Percentiles rank a stretch among this genome's conserved stretches.
These are phyloP conservation scores for Pichia eremophila DNA, from an alignment of 805 yeast species.

Conservation along the genomic window DNA sequence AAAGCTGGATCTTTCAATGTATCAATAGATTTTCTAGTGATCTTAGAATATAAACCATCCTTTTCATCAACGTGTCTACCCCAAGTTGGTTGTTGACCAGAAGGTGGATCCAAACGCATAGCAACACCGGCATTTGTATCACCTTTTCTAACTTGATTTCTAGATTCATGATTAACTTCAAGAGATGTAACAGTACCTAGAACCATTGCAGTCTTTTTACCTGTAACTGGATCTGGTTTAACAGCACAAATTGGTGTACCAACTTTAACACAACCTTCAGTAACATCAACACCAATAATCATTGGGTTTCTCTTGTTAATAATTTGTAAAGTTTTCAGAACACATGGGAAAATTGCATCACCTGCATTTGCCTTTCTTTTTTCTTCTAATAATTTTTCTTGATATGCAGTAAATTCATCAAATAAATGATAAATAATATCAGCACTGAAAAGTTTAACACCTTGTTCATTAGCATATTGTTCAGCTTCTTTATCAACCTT, in stretches of 20 bases:
- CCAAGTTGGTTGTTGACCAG: conserved; percentile 93
- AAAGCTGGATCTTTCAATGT: conserved; percentile 98
- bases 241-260: conserved; percentile 97
- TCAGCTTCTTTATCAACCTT: conserved; percentile 97
- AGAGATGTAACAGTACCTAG: conserved; percentile 87
- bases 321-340: conserved; percentile 86
- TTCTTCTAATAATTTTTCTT: conserved; percentile 74
- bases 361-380: conserved; percentile 84
- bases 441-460: conserved; percentile 86
- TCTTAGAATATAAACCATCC: conserved; percentile 83
- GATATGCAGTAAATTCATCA: conserved; percentile 90
- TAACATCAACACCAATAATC: conserved; percentile 97
- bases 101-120: conserved; percentile 89
- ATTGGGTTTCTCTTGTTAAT: conserved; percentile 98
- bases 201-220: conserved; percentile 57
- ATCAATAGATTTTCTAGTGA: conserved; percentile 84
- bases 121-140: conserved; percentile 98
- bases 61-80: conserved; percentile 97
- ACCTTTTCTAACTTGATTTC: conserved; percentile 77
- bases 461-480: conserved; percentile 91
- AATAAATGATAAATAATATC: conserved; percentile 95
- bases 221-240: conserved; percentile 77
- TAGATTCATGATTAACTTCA: conserved; percentile 90
- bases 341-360: conserved; percentile 92
- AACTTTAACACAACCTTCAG: conserved; percentile 77